phyloP scores from a whole-genome alignment of 495 filamentous ascomycete species.

The Daldinia decipiens region DNA sequence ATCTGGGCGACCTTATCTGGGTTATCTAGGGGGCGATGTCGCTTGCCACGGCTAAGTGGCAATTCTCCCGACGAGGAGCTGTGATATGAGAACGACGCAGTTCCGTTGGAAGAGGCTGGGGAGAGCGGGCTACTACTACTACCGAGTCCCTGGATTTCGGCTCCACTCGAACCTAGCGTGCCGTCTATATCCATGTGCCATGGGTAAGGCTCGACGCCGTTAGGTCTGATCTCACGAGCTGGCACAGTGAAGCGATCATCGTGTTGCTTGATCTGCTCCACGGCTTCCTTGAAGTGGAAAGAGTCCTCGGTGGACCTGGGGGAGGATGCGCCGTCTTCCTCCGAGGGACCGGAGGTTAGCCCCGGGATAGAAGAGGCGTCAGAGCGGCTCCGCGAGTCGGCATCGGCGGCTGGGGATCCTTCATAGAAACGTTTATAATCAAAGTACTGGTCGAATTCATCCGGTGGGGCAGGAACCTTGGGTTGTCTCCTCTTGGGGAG shows the following conservation, averaged over 20 bases:
- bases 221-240: constrained; percentile 48
- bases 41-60: constrained; percentile 44
- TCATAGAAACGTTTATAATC: constrained; percentile 47
- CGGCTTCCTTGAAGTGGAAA: constrained; percentile 48
- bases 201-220: constrained; percentile 45
- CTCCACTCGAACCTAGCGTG: constrained; percentile 37
- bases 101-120: constrained; percentile 39
- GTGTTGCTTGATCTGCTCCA: constrained; percentile 47
- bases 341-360: constrained; percentile 49
- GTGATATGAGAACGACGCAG: constrained; percentile 28
- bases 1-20: constrained; percentile 49
- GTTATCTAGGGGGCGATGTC: constrained; percentile 45
- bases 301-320: constrained; percentile 46
- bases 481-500: constrained; percentile 31
- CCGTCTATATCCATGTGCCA: constrained; percentile 49
- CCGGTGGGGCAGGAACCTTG: constrained; percentile 36
- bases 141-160: constrained; percentile 31
- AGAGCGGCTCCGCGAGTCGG: constrained; percentile 49
- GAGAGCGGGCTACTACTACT: constrained; percentile 37
- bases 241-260: constrained; percentile 50
- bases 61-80: constrained; percentile 34
- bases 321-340: constrained; percentile 49
- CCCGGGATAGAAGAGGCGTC: constrained; percentile 49
- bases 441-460: constrained; percentile 50
- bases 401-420: constrained; percentile 44